Conservation (phyloP, 345 rosid species). For the Punica granatum region DNA sequence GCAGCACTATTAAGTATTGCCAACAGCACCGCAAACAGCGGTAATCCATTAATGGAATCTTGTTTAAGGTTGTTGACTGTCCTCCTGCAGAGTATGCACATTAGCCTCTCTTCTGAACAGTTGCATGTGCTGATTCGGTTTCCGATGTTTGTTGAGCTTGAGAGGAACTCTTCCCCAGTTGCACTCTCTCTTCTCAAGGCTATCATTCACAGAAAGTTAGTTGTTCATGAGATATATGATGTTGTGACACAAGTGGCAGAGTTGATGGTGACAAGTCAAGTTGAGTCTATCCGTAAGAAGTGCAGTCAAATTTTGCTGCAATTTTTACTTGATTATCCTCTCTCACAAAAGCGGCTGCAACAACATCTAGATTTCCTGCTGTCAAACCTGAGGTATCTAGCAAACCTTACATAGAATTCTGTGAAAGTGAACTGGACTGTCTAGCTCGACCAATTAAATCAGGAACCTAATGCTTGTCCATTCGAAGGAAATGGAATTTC, state of each 20-base stretch:
- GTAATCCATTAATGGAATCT: conserved; percentile 63
- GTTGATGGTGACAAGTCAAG: conserved; percentile 80
- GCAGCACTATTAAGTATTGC: conserved; percentile 62
- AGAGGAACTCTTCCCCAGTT: conserved; percentile 53
- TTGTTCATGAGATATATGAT: conserved; percentile 86
- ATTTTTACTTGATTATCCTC: conserved; percentile 65
- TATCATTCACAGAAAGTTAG: conserved; percentile 62
- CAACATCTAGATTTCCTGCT: conserved; percentile 63
- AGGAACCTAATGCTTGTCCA: background rate
- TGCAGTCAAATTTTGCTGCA: conserved; percentile 70
- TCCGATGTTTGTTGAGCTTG: conserved; percentile 82
- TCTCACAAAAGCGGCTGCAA: conserved; percentile 52
- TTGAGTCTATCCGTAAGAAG: conserved; percentile 58
- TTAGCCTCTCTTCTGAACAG: conserved; percentile 70
- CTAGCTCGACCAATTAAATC: background rate
- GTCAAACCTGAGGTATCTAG: conserved; percentile 56
- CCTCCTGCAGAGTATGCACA: conserved; percentile 48
- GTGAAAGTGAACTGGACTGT: background rate
- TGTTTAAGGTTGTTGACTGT: conserved; percentile 74
- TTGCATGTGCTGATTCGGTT: conserved; percentile 57
- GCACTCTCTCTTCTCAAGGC: conserved; percentile 77
- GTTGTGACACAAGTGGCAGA: conserved; percentile 51
- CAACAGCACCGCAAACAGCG: conserved; percentile 42
- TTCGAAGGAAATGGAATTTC: too few species aligned
- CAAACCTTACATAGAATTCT: conserved; percentile 11